These are phyloP conservation scores for Phoma sp. DNA, from an alignment of 2,329 filamentous ascomycete species.

Conservation along the genomic window DNA sequence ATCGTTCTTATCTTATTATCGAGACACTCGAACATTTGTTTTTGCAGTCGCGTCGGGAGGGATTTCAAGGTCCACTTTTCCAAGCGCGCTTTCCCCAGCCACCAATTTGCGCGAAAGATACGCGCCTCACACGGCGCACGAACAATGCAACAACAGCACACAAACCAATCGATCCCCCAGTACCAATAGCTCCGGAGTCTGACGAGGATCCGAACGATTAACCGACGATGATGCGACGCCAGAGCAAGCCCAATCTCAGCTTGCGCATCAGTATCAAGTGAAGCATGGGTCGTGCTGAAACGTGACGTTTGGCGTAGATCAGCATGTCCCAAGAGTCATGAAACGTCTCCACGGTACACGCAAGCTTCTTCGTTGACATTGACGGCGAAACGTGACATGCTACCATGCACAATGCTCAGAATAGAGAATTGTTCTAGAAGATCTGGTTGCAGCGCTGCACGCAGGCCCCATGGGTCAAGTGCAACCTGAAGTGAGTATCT, in stretches of 20 bases:
- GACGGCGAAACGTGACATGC: conserved; percentile 1
- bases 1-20: not conserved
- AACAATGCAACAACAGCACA: not conserved
- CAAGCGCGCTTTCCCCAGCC: conserved; percentile 5
- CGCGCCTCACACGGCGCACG: not conserved
- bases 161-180: not conserved
- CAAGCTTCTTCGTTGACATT: conserved; percentile 13
- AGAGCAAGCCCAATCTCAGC: not conserved
- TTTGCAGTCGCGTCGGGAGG: not conserved
- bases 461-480: conserved; percentile 10
- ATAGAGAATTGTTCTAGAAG: conserved; percentile 11
- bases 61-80: not conserved
- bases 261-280: conserved; percentile 3
- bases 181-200: not conserved
- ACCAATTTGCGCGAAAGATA: not conserved
- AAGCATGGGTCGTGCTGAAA: conserved; percentile 6
- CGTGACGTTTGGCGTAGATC: conserved; percentile 6
- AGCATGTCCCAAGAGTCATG: conserved; percentile 15
- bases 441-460: not conserved
- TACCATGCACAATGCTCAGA: conserved; percentile 6
- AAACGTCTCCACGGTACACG: conserved; percentile 17
- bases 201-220: not conserved
- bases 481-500: not conserved
- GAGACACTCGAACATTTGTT: not conserved
- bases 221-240: not conserved